Percentiles rank a stretch among this genome's conserved stretches.
These are phyloP conservation scores for Claviceps pazoutovae DNA, from an alignment of 2,329 filamentous ascomycete species.

Conservation along the genomic window DNA sequence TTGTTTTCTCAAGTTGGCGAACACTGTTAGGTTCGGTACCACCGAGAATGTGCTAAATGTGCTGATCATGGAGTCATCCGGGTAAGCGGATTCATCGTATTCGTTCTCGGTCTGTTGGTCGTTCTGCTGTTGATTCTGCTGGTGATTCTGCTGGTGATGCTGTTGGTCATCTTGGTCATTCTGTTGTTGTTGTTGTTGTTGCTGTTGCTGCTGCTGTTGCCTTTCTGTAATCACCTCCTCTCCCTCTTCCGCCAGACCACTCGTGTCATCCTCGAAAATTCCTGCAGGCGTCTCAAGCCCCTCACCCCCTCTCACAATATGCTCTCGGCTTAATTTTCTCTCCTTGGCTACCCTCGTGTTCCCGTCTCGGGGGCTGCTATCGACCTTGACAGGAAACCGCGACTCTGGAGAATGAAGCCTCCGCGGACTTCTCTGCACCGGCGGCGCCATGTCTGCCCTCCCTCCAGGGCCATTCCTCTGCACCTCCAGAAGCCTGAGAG, in stretches of 20 bases:
- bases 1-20: constrained; percentile 53
- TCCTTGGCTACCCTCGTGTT: constrained; percentile 15
- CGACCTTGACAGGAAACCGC: constrained; percentile 48
- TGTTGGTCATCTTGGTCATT: constrained; percentile 13
- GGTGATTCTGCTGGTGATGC: not conserved
- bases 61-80: constrained; percentile 64
- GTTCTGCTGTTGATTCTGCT: not conserved
- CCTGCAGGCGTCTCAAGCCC: constrained; percentile 45
- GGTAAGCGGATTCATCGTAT: constrained; percentile 31
- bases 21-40: constrained; percentile 73
- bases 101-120: constrained; percentile 6
- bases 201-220: too few species aligned
- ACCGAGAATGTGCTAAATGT: constrained; percentile 82
- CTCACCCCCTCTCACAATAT: constrained; percentile 39
- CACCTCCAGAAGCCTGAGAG: constrained; percentile 39
- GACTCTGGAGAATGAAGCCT: constrained; percentile 37
- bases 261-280: constrained; percentile 44
- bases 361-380: constrained; percentile 14
- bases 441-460: constrained; percentile 1
- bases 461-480: constrained; percentile 12
- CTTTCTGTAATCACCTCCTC: constrained; percentile 9
- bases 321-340: constrained; percentile 33
- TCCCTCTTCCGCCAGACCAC: constrained; percentile 17
- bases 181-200: too few species aligned
- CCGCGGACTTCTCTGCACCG: constrained; percentile 28